Evolutionary conservation across 2,329 filamentous ascomycete species (phyloP).

Genomic region (Hypoxylon sp.): DNA sequence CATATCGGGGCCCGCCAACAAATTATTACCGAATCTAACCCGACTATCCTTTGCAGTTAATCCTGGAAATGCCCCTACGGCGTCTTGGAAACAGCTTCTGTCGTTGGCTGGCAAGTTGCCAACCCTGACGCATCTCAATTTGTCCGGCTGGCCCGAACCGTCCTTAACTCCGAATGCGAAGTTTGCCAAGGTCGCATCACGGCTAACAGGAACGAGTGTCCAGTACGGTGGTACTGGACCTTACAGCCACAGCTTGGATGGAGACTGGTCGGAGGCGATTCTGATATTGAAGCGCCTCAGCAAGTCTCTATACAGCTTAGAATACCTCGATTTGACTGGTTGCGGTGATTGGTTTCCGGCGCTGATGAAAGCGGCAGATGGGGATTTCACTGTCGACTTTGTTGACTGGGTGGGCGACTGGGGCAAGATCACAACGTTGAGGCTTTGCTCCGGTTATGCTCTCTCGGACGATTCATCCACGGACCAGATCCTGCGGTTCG

Average conservation of each 20-base stretch:
- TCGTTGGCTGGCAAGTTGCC: constrained; percentile 67
- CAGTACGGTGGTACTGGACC: constrained; percentile 69
- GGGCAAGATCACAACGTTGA: constrained; percentile 66
- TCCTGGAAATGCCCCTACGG: constrained; percentile 55
- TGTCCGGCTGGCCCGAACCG: constrained; percentile 75
- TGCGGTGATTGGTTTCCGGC: constrained; percentile 70
- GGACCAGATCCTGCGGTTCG: constrained; percentile 55
- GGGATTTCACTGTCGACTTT: constrained; percentile 57
- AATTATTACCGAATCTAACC: constrained; percentile 70
- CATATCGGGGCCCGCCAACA: constrained; percentile 46
- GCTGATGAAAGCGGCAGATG: constrained; percentile 60
- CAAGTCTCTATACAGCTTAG: constrained; percentile 69
- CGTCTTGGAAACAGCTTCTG: constrained; percentile 73
- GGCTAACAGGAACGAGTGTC: constrained; percentile 59
- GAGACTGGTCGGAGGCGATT: constrained; percentile 73
- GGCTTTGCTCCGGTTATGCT: constrained; percentile 63
- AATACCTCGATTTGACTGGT: constrained; percentile 74
- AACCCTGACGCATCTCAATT: constrained; percentile 71
- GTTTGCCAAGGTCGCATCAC: constrained; percentile 63
- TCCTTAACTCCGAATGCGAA: constrained; percentile 70
- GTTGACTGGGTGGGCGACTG: constrained; percentile 70
- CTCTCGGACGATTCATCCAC: constrained; percentile 55
- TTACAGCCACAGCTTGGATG: constrained; percentile 71
- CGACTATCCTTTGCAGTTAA: constrained; percentile 71
- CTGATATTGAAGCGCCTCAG: constrained; percentile 69